These are phyloP conservation scores for Lepiota subincarnata DNA, from an alignment of 768 basidiomycete species.

Conservation along the genomic window DNA sequence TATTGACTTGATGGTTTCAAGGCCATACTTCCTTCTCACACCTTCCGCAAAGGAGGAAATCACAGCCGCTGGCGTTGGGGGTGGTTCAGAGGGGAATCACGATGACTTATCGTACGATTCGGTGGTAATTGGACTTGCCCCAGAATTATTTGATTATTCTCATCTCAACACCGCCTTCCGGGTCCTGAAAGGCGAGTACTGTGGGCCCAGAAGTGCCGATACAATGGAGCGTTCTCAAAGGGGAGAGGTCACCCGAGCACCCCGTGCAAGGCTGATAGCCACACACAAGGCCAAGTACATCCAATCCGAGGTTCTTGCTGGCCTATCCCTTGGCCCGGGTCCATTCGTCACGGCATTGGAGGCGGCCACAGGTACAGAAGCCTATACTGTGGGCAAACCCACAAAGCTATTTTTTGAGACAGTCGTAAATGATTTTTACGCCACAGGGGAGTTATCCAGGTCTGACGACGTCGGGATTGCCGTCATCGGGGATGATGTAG, in stretches of 20 bases:
- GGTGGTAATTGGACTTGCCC: slow-evolving; percentile 64
- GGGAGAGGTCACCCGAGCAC: neutral
- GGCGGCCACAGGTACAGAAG: slow-evolving; percentile 40
- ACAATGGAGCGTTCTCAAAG: slow-evolving; percentile 2
- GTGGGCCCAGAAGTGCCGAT: neutral
- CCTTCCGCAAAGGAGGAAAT: slow-evolving; percentile 44
- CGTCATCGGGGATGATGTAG: slow-evolving; percentile 65
- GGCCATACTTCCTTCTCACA: slow-evolving; percentile 57
- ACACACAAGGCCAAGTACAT: slow-evolving; percentile 58
- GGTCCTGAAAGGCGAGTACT: slow-evolving; percentile 45
- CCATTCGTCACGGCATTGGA: slow-evolving; percentile 67
- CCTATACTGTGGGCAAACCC: slow-evolving; percentile 64
- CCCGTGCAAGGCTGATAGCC: slow-evolving; percentile 42
- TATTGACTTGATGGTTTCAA: slow-evolving; percentile 16
- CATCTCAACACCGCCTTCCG: slow-evolving; percentile 65
- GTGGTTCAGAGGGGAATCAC: neutral
- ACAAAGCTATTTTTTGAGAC: slow-evolving; percentile 53
- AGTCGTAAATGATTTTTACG: slow-evolving; percentile 39
- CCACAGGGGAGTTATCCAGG: slow-evolving; percentile 14
- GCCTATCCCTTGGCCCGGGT: slow-evolving; percentile 63
- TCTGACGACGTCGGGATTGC: slow-evolving; percentile 31
- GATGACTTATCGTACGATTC: slow-evolving; percentile 38
- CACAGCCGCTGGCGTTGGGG: slow-evolving; percentile 4
- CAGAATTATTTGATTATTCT: slow-evolving; percentile 45
- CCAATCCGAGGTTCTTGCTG: slow-evolving; percentile 36